Conservation (phyloP, 257 asterid species). For the Verbascum thapsus region DNA sequence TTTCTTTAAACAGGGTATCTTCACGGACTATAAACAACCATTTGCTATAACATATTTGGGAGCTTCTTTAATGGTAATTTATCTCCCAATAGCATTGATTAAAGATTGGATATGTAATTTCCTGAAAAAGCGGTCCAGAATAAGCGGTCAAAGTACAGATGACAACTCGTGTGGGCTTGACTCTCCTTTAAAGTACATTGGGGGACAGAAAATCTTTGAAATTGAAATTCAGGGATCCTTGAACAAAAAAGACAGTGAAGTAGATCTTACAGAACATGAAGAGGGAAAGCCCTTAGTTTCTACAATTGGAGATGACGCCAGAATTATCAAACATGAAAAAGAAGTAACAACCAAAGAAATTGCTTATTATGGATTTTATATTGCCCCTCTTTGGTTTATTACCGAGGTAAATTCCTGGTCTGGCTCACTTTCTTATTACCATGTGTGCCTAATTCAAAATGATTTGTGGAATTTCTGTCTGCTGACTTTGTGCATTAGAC, state of each 20-base stretch:
- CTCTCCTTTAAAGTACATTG: constrained; percentile 69
- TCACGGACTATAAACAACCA: constrained; percentile 91
- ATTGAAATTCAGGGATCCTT: constrained; percentile 68
- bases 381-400: constrained; percentile 97
- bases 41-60: constrained; percentile 98
- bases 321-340: constrained; percentile 45
- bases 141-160: constrained; percentile 37
- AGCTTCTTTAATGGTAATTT: constrained; percentile 91
- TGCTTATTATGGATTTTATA: constrained; percentile 83
- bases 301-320: constrained; percentile 42
- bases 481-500: too few relatives aligned
- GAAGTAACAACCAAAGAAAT: constrained; percentile 73
- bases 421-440: neutral
- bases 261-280: constrained; percentile 55
- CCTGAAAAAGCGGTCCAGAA: constrained; percentile 52
- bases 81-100: constrained; percentile 83
- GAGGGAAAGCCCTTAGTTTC: constrained; percentile 73
- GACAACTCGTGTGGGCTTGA: constrained; percentile 40
- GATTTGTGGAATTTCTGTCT: neutral
- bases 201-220: constrained; percentile 61
- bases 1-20: constrained; percentile 68
- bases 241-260: constrained; percentile 62
- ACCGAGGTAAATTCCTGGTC: constrained; percentile 84
- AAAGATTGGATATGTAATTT: constrained; percentile 67
- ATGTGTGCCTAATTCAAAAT: constrained; percentile 13